phyloP scores from a whole-genome alignment of 176 grass and related monocot species.

The Hordeum vulgare region MorexV3_pseudomolecules_assembly NC_058519.1:397124041-397124540 shows the following conservation, averaged over 20 bases:
- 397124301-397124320: neutral
- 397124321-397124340: neutral
- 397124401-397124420: neutral
- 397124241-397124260: neutral
- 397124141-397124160: neutral
- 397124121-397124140: neutral
- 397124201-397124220: no score
- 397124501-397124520: no score
- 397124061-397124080: neutral
- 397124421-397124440: neutral
- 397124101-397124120: conserved; percentile 36
- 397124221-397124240: neutral
- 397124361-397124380: neutral
- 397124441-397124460: neutral
- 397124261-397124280: conserved; percentile 8
- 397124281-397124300: neutral
- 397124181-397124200: neutral
- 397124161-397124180: neutral
- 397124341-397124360: neutral
- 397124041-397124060: conserved; percentile 72
- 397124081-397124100: conserved; percentile 29
- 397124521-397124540: no score
- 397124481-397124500: no score
- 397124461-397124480: no score
- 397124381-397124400: neutral